Evolutionary conservation across 176 grass and related monocot species (phyloP), one percentile per base, ranked within the genome.

Genomic region (Carex littledalei): DNA sequence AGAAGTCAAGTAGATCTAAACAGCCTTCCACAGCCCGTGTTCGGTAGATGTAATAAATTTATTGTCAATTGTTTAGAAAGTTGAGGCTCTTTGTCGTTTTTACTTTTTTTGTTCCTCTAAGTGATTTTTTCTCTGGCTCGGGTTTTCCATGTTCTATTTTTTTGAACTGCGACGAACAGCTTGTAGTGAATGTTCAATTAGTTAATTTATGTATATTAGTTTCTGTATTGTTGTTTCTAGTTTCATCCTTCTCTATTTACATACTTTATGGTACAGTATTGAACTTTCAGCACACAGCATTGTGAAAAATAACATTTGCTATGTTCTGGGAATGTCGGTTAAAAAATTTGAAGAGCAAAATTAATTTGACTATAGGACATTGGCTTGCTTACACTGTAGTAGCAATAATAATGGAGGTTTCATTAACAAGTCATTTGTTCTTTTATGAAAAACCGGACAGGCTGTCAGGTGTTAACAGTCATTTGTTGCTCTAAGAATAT

Each of bases 181-280:
- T 56, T 84, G 86, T 71, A 83, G 53, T 86, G 84, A 84, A 85
- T 84, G 87, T 64, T 88, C 67, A 85, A 87, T 63, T 92, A 88
- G 84, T 86, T 79, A 86, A 62, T 72, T 78, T 85, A 70, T 94
- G 93, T 92, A 94, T 82, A 92, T 89, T 94, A 94, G 86, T 67
- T 90, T 88, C 76, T 81, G 83, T 91, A 87, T 72, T 86, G 58
- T 82, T 78, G 47, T 17, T 54, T 78, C 50, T 56, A 78, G 37
- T 20, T 47, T 9, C 47, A 21, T 47, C 18, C 74, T 54, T 78
- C 14, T 18, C 22, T 14, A 54, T 15, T 77, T 54, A 26, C 20
- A 20, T 26, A 77, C 73, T 55, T 71, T 31, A 77, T 55, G 49
- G 15, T 32, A 54, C 47, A 45, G 43, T 6, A 66, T 75, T 29